Conservation (phyloP, 805 yeast genomes). For the Cyberlindnera veronae region DNA sequence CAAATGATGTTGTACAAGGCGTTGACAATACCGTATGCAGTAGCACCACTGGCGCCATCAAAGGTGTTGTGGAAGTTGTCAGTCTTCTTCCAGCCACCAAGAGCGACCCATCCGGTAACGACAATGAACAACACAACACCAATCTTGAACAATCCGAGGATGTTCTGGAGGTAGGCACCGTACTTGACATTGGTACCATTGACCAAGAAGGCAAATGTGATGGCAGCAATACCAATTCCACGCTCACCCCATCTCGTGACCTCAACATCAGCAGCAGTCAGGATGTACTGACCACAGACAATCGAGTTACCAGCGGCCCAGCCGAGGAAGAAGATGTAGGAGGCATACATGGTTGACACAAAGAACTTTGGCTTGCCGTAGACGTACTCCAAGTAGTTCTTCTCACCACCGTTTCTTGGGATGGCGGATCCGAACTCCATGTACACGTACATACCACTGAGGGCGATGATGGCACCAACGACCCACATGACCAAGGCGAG, state of each 20-base stretch:
- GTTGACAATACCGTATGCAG: constrained; percentile 67
- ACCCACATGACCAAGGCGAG: constrained; percentile 69
- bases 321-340: constrained; percentile 71
- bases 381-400: constrained; percentile 72
- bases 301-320: constrained; percentile 87
- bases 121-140: constrained; percentile 67
- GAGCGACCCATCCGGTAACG: constrained; percentile 79
- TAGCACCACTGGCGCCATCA: constrained; percentile 46
- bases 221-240: constrained; percentile 71
- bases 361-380: constrained; percentile 67
- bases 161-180: constrained; percentile 63
- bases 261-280: constrained; percentile 68
- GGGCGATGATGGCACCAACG: constrained; percentile 67
- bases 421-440: constrained; percentile 79
- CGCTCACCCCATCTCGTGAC: constrained; percentile 74
- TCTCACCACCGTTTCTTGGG: constrained; percentile 84
- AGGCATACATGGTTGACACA: constrained; percentile 61
- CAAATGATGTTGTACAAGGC: constrained; percentile 81
- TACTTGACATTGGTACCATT: constrained; percentile 59
- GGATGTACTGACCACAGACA: constrained; percentile 73
- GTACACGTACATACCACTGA: constrained; percentile 62
- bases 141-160: constrained; percentile 69
- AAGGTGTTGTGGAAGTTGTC: constrained; percentile 61
- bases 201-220: constrained; percentile 64
- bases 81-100: constrained; percentile 66